Conservation (phyloP, 495 filamentous ascomycete genomes). For the Hyaloscypha bicolor region DNA sequence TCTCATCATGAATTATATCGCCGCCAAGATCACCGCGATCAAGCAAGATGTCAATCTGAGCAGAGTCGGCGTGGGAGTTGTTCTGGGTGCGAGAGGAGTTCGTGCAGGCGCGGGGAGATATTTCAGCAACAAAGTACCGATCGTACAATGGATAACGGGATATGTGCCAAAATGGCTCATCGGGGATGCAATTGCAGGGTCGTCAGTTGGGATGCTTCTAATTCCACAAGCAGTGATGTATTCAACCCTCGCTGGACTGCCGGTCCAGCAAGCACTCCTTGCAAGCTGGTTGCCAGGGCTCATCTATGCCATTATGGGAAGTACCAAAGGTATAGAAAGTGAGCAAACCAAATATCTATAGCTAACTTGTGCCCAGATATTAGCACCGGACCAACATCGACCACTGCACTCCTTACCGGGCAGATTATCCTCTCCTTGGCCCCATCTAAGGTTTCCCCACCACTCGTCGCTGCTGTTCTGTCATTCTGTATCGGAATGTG, state of each 20-base stretch:
- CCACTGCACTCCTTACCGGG: slow-evolving; percentile 7
- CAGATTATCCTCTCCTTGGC: slow-evolving; percentile 8
- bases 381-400: slow-evolving; percentile 13
- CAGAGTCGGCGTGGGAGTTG: slow-evolving; percentile 15
- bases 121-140: slow-evolving; percentile 20
- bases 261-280: slow-evolving; percentile 17
- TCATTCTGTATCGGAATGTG: slow-evolving; percentile 22
- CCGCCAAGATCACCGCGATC: slow-evolving; percentile 10
- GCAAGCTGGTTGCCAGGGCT: slow-evolving; percentile 20
- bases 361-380: slow-evolving; percentile 16
- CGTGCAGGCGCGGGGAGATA: slow-evolving; percentile 21
- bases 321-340: slow-evolving; percentile 15
- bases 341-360: neutral
- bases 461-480: slow-evolving; percentile 4
- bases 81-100: slow-evolving; percentile 8
- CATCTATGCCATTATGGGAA: slow-evolving; percentile 24
- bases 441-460: slow-evolving; percentile 2
- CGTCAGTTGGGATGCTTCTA: slow-evolving; percentile 16
- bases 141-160: slow-evolving; percentile 19
- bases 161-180: slow-evolving; percentile 24
- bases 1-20: neutral
- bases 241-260: slow-evolving; percentile 9
- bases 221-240: slow-evolving; percentile 21
- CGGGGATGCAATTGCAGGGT: slow-evolving; percentile 22
- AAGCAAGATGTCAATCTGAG: slow-evolving; percentile 14